Conservation (phyloP, 495 filamentous ascomycete genomes). For the Talaromyces nanjingensis region DNA sequence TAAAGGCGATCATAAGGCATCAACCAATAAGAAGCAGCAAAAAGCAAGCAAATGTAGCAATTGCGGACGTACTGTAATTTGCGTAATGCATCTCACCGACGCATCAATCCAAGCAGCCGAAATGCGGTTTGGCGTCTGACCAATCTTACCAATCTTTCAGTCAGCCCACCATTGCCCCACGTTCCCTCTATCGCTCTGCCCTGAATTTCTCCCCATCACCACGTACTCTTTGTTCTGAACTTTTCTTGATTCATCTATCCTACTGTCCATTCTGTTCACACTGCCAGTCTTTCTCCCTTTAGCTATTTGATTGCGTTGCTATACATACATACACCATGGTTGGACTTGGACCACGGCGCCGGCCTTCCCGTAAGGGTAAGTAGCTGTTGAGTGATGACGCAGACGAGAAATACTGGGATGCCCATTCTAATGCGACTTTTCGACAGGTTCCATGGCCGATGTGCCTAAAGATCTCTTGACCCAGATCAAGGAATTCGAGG, state of each 20-base stretch:
- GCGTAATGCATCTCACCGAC: background rate
- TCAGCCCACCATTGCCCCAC: background rate
- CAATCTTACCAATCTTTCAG: background rate
- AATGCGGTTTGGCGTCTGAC: background rate
- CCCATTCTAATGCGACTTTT: conserved; percentile 22
- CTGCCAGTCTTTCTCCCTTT: background rate
- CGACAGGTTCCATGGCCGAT: conserved; percentile 65
- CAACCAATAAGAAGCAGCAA: background rate
- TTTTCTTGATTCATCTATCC: conserved; percentile 7
- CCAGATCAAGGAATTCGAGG: conserved; percentile 80
- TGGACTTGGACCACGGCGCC: conserved; percentile 63
- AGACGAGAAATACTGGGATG: conserved; percentile 10
- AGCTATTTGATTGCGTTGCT: background rate
- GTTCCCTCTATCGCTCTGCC: background rate
- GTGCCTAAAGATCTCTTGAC: conserved; percentile 76
- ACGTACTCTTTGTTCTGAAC: background rate
- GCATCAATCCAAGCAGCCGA: background rate
- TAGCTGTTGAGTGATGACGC: conserved; percentile 17
- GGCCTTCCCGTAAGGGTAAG: conserved; percentile 71
- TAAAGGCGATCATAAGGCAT: background rate
- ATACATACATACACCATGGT: conserved; percentile 52
- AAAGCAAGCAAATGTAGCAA: background rate
- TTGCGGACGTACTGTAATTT: background rate
- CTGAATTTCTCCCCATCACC: background rate
- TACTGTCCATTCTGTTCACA: background rate